Conservation (phyloP, 495 filamentous ascomycete genomes). For the Tuber borchii region DNA sequence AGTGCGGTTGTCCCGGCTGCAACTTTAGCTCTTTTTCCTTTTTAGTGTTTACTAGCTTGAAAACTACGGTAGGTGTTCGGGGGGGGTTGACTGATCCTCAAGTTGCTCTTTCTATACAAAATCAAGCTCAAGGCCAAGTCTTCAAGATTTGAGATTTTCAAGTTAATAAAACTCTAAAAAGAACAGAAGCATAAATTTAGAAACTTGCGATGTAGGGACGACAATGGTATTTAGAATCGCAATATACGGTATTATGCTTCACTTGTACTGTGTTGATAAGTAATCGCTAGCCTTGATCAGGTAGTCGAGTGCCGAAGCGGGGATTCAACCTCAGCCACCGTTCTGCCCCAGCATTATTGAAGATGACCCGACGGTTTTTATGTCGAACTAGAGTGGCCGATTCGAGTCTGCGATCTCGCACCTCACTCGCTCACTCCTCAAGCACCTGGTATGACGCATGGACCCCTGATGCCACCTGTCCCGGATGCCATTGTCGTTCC, state of each 20-base stretch:
- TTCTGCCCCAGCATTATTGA: neutral
- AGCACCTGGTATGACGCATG: neutral
- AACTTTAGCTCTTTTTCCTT: neutral
- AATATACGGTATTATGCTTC: neutral
- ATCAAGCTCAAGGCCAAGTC: neutral
- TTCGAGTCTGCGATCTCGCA: neutral
- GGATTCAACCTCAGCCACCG: neutral
- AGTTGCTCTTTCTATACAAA: neutral
- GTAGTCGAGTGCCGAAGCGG: neutral
- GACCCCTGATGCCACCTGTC: neutral
- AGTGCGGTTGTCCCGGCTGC: neutral
- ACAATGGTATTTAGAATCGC: neutral
- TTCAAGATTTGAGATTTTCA: neutral
- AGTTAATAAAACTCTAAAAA: neutral
- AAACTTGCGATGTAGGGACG: neutral
- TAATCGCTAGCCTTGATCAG: neutral
- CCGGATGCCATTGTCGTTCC: neutral
- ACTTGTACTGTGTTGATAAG: neutral
- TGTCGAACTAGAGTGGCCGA: neutral
- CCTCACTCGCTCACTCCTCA: neutral
- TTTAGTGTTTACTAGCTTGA: neutral
- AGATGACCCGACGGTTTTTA: neutral
- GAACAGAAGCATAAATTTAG: neutral
- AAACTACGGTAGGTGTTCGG: neutral
- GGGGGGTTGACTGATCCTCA: neutral